Evolutionary conservation across 805 yeast species (phyloP).

Genomic region (Pichia phayaonensis): DNA sequence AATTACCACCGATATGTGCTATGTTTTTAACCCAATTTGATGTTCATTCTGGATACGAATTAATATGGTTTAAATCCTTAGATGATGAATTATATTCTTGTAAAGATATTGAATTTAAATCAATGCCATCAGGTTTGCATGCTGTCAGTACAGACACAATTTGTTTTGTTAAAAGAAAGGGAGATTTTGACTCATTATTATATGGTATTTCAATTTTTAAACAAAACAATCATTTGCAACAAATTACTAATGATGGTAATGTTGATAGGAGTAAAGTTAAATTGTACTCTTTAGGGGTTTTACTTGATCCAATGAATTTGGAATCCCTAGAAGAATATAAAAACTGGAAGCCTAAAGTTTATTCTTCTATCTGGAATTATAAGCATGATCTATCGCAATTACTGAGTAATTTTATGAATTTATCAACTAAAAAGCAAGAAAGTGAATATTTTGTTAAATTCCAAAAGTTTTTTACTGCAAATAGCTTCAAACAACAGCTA

Average conservation of each 20-base stretch:
- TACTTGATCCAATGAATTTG: conserved; percentile 37
- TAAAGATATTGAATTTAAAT: conserved; percentile 48
- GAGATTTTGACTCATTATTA: conserved; percentile 18
- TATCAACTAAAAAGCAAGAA: conserved; percentile 14
- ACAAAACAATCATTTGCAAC: conserved; percentile 29
- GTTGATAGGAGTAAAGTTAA: conserved; percentile 38
- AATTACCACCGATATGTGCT: conserved; percentile 30
- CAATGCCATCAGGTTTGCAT: conserved; percentile 67
- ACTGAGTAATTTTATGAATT: conserved; percentile 24
- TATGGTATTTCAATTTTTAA: conserved; percentile 47
- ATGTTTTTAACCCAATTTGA: conserved; percentile 46
- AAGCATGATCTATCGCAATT: conserved; percentile 28
- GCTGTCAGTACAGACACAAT: conserved; percentile 43
- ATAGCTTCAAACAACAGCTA: conserved; percentile 3
- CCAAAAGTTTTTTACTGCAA: neutral
- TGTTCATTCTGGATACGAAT: conserved; percentile 41
- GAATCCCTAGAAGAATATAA: conserved; percentile 4
- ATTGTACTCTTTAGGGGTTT: conserved; percentile 59
- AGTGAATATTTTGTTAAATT: conserved; percentile 5
- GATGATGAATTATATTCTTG: conserved; percentile 25
- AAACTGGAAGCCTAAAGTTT: conserved; percentile 36
- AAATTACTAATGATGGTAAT: conserved; percentile 11
- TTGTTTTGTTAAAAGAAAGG: conserved; percentile 36
- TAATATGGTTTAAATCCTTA: conserved; percentile 35
- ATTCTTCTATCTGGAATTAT: conserved; percentile 38